Percentiles rank a stretch among this genome's conserved stretches.
phyloP scores from a whole-genome alignment of 768 basidiomycete species.

The Udeniomyces megalosporus region DNA sequence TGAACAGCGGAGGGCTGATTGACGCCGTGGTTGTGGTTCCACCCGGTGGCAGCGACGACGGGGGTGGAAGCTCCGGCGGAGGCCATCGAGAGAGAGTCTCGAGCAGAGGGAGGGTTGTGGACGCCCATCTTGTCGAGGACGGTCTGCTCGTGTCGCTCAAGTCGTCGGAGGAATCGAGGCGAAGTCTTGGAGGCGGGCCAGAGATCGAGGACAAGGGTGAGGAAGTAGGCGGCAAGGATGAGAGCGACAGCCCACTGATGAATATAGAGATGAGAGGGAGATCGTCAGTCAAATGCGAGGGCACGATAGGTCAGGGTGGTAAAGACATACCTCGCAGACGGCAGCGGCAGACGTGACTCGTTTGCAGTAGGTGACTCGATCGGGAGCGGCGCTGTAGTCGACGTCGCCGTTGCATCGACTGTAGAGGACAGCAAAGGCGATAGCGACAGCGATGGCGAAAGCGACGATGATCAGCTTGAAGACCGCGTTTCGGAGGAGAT shows the following conservation, averaged over 20 bases:
- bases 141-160: constrained; percentile 3
- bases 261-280: background rate
- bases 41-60: too few species aligned
- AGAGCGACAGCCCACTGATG: constrained; percentile 21
- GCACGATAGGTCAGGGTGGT: background rate
- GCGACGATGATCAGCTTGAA: constrained; percentile 29
- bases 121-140: constrained; percentile 1
- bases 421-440: constrained; percentile 30
- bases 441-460: constrained; percentile 26
- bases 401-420: background rate
- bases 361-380: constrained; percentile 20
- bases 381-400: background rate
- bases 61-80: too few species aligned
- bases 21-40: too few species aligned
- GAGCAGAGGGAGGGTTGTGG: background rate
- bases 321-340: constrained; percentile 24
- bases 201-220: constrained; percentile 30
- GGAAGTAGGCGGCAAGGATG: constrained; percentile 28
- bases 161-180: constrained; percentile 7
- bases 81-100: too few species aligned
- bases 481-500: constrained; percentile 28
- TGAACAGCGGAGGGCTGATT: too few species aligned
- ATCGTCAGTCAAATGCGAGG: background rate
- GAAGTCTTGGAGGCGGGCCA: constrained; percentile 28
- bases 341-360: constrained; percentile 26